Evolutionary conservation across 2,329 filamentous ascomycete genomes (phyloP), one percentile per base, ranked within the genome.

Genomic region (Colletotrichum truncatum): DNA sequence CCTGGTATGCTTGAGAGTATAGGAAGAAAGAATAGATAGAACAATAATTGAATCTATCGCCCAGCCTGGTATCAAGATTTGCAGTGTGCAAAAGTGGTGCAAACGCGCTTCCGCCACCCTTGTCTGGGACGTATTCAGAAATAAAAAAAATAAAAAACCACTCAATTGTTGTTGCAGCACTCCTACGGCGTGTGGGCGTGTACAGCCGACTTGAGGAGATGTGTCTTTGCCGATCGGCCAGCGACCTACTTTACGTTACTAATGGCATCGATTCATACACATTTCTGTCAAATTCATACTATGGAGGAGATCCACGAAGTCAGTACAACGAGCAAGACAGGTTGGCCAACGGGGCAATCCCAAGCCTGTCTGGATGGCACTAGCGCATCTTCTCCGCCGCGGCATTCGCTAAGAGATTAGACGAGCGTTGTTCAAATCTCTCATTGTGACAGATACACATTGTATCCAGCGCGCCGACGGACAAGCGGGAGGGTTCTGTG

Each of bases 391-490:
- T 48, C 57, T 45, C 39, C 49, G 34, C 28, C 38, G n/a, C 56
- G 34, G 62, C 56, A 65, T 49, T 53, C 45, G 46, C 14, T 18
- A 46, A 36, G 39, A 60, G 38, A 53, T 54, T 53, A 41, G 39
- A 39, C 25, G 61, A 53, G 21, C 21, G 25, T 6, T 18, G 30
- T 32, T 11, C 16, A 18, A 28, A 46, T 36, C 18, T 45, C 23
- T 16, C 39, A 41, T 12, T 30, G 23, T 28, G 14, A 45, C 12
- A 12, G 26, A 9, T 23, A 14, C 18, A 23, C 41, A 56, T 38
- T 28, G 60, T 38, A 48, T 23, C 39, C 51, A 38, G 14, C 23
- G 30, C 23, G 53, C 34, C 48, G 28, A 34, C 39, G 14, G 39
- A 18, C 28, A 36, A 16, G 16, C 54, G 38, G 36, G 36, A 45